These are phyloP conservation scores for Oleoguttula mirabilis DNA, from an alignment of 495 filamentous ascomycete species.

Conservation along the genomic window DNA sequence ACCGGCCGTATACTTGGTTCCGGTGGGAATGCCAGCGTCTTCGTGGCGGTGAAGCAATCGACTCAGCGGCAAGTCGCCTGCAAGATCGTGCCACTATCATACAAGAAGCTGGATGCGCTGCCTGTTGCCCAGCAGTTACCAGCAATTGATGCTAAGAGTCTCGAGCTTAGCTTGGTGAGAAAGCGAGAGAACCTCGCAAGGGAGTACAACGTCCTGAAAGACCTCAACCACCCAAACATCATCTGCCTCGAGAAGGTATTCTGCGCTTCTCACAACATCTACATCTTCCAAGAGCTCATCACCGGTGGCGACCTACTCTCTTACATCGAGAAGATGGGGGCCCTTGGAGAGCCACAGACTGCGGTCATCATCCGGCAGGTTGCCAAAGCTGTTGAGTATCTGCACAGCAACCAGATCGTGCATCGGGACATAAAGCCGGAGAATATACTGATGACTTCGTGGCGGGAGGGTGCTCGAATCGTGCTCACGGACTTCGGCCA, in stretches of 20 bases:
- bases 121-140: background rate
- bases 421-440: slow-evolving; percentile 64
- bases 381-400: slow-evolving; percentile 46
- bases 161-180: slow-evolving; percentile 6
- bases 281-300: slow-evolving; percentile 36
- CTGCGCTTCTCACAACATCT: slow-evolving; percentile 28
- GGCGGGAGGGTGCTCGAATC: slow-evolving; percentile 35
- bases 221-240: slow-evolving; percentile 37
- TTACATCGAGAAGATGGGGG: slow-evolving; percentile 40
- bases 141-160: slow-evolving; percentile 2
- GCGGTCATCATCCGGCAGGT: slow-evolving; percentile 48
- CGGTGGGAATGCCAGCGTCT: slow-evolving; percentile 29
- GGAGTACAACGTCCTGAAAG: slow-evolving; percentile 31
- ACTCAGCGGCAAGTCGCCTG: slow-evolving; percentile 31
- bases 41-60: slow-evolving; percentile 23
- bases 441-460: slow-evolving; percentile 50
- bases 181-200: slow-evolving; percentile 16
- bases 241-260: slow-evolving; percentile 35
- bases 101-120: background rate
- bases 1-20: slow-evolving; percentile 25
- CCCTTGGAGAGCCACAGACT: slow-evolving; percentile 40
- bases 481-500: slow-evolving; percentile 67
- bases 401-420: slow-evolving; percentile 45
- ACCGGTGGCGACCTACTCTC: slow-evolving; percentile 55
- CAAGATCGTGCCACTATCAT: slow-evolving; percentile 29